Conservation (phyloP, 1,284 basidiomycete genomes). For the Kalmanozyma brasiliensis region DNA sequence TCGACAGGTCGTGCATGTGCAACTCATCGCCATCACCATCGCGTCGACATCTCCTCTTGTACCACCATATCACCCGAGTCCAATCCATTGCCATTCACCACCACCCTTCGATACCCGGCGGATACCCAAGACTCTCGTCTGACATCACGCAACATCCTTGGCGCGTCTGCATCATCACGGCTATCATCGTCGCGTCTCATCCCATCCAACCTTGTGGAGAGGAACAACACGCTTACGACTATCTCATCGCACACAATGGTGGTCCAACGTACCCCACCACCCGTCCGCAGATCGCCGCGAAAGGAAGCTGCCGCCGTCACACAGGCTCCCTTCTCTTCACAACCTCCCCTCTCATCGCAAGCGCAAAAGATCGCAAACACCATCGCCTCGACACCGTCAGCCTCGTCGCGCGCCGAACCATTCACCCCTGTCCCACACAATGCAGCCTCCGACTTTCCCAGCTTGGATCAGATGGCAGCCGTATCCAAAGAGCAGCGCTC, state of each 20-base stretch:
- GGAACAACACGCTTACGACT: too few relatives aligned
- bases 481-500: conserved; percentile 36
- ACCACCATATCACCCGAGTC: conserved; percentile 2
- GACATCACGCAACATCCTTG: not conserved
- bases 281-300: conserved; percentile 32
- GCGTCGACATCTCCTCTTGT: too few relatives aligned
- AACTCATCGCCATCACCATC: not conserved
- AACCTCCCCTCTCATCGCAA: conserved; percentile 9
- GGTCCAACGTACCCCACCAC: conserved; percentile 38
- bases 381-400: conserved; percentile 17
- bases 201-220: too few relatives aligned
- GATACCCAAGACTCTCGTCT: conserved; percentile 10
- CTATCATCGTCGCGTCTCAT: not conserved
- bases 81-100: conserved; percentile 1
- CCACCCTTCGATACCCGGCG: conserved; percentile 12
- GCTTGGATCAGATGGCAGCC: conserved; percentile 49
- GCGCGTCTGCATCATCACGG: not conserved
- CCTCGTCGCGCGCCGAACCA: conserved; percentile 19
- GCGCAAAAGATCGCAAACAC: conserved; percentile 18
- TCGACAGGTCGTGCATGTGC: not conserved
- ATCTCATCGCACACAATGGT: conserved; percentile 17
- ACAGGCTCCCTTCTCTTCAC: conserved; percentile 11
- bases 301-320: conserved; percentile 16
- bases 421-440: conserved; percentile 18
- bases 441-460: conserved; percentile 34